Evolutionary conservation across 768 basidiomycete genomes (phyloP).

Genomic region (Rhizopogon salebrosus): DNA sequence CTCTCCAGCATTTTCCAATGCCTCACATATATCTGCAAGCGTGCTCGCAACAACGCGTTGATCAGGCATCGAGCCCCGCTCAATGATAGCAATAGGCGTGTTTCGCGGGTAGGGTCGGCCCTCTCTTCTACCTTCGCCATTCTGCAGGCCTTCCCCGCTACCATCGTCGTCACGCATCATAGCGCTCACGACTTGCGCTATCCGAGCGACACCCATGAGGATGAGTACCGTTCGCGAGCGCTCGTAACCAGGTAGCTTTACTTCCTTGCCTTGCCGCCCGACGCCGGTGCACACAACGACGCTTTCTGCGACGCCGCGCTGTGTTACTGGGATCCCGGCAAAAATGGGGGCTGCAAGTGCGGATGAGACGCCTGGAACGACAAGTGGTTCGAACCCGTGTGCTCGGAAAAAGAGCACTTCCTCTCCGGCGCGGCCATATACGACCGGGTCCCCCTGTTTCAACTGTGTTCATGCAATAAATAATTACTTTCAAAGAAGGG

Average conservation of each 20-base stretch:
- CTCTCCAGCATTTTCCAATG: slow-evolving; percentile 70
- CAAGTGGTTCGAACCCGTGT: slow-evolving; percentile 75
- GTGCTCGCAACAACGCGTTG: slow-evolving; percentile 83
- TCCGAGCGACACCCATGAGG: slow-evolving; percentile 93
- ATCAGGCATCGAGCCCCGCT: slow-evolving; percentile 91
- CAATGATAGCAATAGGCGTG: slow-evolving; percentile 88
- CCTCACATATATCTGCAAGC: slow-evolving; percentile 60
- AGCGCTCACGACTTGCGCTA: slow-evolving; percentile 64
- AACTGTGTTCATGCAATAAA: slow-evolving; percentile 40
- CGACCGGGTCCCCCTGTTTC: slow-evolving; percentile 95
- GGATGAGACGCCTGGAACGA: slow-evolving; percentile 88
- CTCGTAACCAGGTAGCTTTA: slow-evolving; percentile 84
- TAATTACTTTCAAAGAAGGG: not conserved
- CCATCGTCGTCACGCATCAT: slow-evolving; percentile 29
- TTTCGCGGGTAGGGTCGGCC: slow-evolving; percentile 65
- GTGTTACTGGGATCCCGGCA: slow-evolving; percentile 90
- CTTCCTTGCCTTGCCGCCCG: slow-evolving; percentile 77
- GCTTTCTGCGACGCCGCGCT: slow-evolving; percentile 88
- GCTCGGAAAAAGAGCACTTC: slow-evolving; percentile 90
- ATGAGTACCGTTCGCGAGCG: slow-evolving; percentile 76
- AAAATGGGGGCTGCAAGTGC: slow-evolving; percentile 87
- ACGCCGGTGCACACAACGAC: slow-evolving; percentile 93
- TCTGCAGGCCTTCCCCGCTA: slow-evolving; percentile 5
- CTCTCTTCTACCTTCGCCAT: slow-evolving; percentile 39
- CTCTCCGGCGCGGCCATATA: slow-evolving; percentile 93